Percentiles rank a stretch among this genome's conserved stretches.
These are phyloP conservation scores for Phialocephala subalpina DNA, from an alignment of 2,329 filamentous ascomycete species.

Conservation along the genomic window DNA sequence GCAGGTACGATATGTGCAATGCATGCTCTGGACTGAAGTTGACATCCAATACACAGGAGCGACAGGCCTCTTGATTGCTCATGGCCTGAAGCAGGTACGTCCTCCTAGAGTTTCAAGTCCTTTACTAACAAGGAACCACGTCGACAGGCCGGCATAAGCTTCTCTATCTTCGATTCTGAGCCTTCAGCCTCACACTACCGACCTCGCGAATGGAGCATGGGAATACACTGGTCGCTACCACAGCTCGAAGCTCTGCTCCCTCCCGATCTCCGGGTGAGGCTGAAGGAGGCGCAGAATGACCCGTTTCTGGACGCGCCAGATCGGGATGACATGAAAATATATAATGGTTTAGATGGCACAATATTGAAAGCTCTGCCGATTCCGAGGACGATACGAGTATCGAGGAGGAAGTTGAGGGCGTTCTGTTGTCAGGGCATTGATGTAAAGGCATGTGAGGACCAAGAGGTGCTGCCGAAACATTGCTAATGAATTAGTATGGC, in stretches of 20 bases:
- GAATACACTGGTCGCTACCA: slow-evolving; percentile 31
- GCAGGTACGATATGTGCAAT: slow-evolving; percentile 14
- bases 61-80: slow-evolving; percentile 25
- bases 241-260: slow-evolving; percentile 26
- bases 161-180: slow-evolving; percentile 30
- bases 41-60: slow-evolving; percentile 15
- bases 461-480: slow-evolving; percentile 9
- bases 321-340: slow-evolving; percentile 23
- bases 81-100: slow-evolving; percentile 31
- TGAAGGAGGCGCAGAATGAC: slow-evolving; percentile 28
- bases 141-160: slow-evolving; percentile 23
- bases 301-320: slow-evolving; percentile 20
- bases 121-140: slow-evolving; percentile 5
- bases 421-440: slow-evolving; percentile 27
- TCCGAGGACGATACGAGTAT: slow-evolving; percentile 26
- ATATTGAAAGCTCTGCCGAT: slow-evolving; percentile 27
- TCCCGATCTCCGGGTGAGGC: slow-evolving; percentile 18
- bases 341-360: slow-evolving; percentile 28
- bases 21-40: neutral
- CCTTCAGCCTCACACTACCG: slow-evolving; percentile 23
- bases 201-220: slow-evolving; percentile 33
- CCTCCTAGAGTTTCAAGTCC: neutral
- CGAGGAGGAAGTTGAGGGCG: slow-evolving; percentile 29
- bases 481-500: slow-evolving; percentile 31
- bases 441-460: slow-evolving; percentile 24